Percentiles rank a stretch among this genome's conserved stretches.
Evolutionary conservation across 1,284 basidiomycete species (phyloP).

Genomic region (Cryptococcus sp.): DNA sequence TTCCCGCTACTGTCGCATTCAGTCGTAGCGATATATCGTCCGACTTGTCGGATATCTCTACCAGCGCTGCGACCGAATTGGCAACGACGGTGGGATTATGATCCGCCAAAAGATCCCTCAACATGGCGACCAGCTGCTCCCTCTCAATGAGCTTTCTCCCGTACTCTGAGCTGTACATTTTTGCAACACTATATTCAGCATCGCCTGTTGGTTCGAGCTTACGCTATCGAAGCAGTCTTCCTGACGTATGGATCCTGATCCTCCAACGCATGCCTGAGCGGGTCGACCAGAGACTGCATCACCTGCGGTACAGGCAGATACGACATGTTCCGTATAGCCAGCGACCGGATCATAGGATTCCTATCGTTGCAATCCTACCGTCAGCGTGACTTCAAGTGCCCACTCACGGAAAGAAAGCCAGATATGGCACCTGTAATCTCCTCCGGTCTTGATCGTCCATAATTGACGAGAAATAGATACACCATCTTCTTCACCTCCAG

Average conservation of each 20-base stretch:
- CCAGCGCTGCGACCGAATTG: conserved; percentile 91
- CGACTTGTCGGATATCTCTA: conserved; percentile 63
- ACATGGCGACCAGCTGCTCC: conserved; percentile 82
- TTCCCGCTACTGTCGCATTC: conserved; percentile 50
- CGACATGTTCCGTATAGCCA: conserved; percentile 97
- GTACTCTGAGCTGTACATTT: conserved; percentile 91
- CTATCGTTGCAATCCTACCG: conserved; percentile 82
- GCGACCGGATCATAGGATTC: conserved; percentile 89
- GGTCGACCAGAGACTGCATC: conserved; percentile 92
- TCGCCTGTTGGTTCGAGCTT: conserved; percentile 5
- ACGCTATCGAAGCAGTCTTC: conserved; percentile 86
- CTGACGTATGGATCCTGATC: conserved; percentile 97
- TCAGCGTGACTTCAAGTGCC: conserved; percentile 2
- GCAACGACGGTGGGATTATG: conserved; percentile 94
- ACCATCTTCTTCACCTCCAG: conserved; percentile 99
- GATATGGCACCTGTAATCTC: conserved; percentile 93
- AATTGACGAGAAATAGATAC: conserved; percentile 97
- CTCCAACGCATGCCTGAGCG: conserved; percentile 81
- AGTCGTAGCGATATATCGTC: conserved; percentile 54
- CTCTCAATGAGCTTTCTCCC: conserved; percentile 72
- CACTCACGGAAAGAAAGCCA: conserved; percentile 71
- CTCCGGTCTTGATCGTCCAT: conserved; percentile 93
- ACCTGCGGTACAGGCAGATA: conserved; percentile 94
- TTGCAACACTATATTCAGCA: conserved; percentile 60
- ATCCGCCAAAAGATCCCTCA: conserved; percentile 71